A percentile compares a stretch with the other conserved stretches of the same genome.
These are phyloP conservation scores for Danielia oregonensis DNA, from an alignment of 805 yeast genomes.

Conservation along the genomic window DNA sequence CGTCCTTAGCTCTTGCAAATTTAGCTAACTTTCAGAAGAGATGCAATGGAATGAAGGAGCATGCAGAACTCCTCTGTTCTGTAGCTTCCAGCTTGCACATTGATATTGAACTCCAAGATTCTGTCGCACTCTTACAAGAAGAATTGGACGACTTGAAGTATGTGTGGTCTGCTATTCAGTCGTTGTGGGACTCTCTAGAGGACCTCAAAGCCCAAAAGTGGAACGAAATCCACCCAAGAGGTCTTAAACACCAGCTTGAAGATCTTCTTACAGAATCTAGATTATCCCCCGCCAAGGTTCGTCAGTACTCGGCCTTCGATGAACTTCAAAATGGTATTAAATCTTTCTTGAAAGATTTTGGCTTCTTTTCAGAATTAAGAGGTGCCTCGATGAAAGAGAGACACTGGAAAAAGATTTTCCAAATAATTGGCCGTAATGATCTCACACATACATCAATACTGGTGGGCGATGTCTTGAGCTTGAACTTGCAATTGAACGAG, in stretches of 20 bases:
- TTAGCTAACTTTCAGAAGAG: conserved; percentile 25
- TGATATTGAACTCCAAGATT: conserved; percentile 26
- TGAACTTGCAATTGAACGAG: conserved; percentile 48
- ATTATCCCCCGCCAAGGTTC: conserved; percentile 51
- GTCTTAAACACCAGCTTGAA: conserved; percentile 48
- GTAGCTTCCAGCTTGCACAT: conserved; percentile 26
- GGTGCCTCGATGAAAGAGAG: conserved; percentile 56
- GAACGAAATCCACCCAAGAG: conserved; percentile 44
- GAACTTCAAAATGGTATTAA: conserved; percentile 48
- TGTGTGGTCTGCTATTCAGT: conserved; percentile 63
- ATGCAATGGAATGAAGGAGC: conserved; percentile 23
- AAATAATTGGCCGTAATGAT: conserved; percentile 20
- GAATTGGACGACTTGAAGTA: conserved; percentile 55
- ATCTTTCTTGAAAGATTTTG: conserved; percentile 32
- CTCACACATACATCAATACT: conserved; percentile 26
- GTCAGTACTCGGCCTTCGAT: conserved; percentile 69
- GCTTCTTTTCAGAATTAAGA: conserved; percentile 44
- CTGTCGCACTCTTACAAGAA: conserved; percentile 29
- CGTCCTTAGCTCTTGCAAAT: conserved; percentile 41
- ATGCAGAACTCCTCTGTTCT: conserved; percentile 2
- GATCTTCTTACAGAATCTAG: conserved; percentile 44
- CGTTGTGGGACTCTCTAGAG: conserved; percentile 45
- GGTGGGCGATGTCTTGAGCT: conserved; percentile 59
- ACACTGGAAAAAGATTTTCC: conserved; percentile 60
- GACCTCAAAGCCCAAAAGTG: conserved; percentile 44